phyloP scores from a whole-genome alignment of 1,139 yeast species.

The Debaryomyces sp. region DNA sequence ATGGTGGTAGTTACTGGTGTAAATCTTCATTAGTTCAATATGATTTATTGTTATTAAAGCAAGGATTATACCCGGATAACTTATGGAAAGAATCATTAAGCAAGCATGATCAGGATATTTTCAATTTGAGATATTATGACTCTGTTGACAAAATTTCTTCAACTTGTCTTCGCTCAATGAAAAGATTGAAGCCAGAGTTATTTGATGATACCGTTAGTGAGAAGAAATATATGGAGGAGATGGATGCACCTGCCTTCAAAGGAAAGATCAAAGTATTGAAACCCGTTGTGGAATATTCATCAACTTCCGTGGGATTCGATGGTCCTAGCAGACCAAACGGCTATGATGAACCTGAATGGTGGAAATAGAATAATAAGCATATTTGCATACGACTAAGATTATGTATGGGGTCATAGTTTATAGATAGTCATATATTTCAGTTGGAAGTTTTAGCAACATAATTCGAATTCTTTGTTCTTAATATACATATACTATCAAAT shows the following conservation, averaged over 20 bases:
- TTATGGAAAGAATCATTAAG: slow-evolving; percentile 14
- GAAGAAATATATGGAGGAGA: not conserved
- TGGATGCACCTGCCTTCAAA: slow-evolving; percentile 22
- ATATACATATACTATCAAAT: not conserved
- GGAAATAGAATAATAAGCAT: slow-evolving; percentile 15
- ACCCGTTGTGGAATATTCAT: slow-evolving; percentile 28
- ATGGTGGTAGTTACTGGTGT: slow-evolving; percentile 35
- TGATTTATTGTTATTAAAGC: slow-evolving; percentile 30
- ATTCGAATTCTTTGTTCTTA: not conserved
- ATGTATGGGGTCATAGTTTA: not conserved
- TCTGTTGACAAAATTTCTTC: slow-evolving; percentile 31
- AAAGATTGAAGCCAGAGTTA: slow-evolving; percentile 21
- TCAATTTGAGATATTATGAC: slow-evolving; percentile 26
- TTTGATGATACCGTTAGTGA: not conserved
- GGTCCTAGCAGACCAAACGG: slow-evolving; percentile 31
- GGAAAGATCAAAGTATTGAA: slow-evolving; percentile 27
- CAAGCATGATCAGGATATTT: slow-evolving; percentile 19
- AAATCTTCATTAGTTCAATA: slow-evolving; percentile 33
- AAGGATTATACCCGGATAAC: slow-evolving; percentile 24
- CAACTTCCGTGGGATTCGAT: slow-evolving; percentile 25
- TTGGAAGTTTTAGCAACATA: too few relatives aligned
- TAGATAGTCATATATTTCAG: not conserved
- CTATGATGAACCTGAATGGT: slow-evolving; percentile 29
- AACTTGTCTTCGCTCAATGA: slow-evolving; percentile 25
- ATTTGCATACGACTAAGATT: not conserved